These are phyloP conservation scores for Hymenoscyphus repandus DNA, from an alignment of 2,329 filamentous ascomycete species.

Conservation along the genomic window DNA sequence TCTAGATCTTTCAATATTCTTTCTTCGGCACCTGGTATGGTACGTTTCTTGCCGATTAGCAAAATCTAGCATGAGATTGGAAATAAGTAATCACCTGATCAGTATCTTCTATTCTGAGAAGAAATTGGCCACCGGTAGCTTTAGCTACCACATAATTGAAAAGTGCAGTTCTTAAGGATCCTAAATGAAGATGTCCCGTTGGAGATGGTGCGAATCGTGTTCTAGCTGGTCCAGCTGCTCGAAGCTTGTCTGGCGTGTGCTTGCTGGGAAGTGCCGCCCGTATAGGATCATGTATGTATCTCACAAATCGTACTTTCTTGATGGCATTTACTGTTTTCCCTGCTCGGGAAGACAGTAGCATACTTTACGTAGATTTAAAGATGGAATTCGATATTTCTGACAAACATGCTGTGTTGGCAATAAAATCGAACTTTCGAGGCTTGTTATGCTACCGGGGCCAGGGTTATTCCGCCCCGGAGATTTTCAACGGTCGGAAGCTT, in stretches of 20 bases:
- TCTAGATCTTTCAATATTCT: conserved; percentile 71
- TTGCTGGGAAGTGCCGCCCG: no score
- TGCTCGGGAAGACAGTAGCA: no score
- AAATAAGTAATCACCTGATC: conserved; percentile 59
- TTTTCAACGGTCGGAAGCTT: no score
- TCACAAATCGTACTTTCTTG: no score
- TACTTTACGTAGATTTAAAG: no score
- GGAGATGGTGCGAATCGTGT: conserved; percentile 94
- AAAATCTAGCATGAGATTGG: background rate
- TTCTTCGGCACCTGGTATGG: conserved; percentile 73
- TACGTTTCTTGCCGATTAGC: conserved; percentile 60
- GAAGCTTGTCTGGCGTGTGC: conserved; percentile 28
- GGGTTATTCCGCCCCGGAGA: no score
- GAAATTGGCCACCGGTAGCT: conserved; percentile 81
- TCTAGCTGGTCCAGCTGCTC: conserved; percentile 52
- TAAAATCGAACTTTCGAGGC: no score
- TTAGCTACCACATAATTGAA: conserved; percentile 92
- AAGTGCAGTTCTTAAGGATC: conserved; percentile 86
- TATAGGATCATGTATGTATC: no score
- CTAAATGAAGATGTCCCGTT: conserved; percentile 88
- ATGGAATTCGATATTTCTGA: no score
- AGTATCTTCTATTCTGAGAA: conserved; percentile 90
- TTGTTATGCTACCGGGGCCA: no score
- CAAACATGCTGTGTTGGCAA: no score
- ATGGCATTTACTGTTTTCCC: background rate